Base-by-base conservation (phyloP, 2,329 filamentous ascomycete genomes). In the Scytalidium sp. region DNA sequence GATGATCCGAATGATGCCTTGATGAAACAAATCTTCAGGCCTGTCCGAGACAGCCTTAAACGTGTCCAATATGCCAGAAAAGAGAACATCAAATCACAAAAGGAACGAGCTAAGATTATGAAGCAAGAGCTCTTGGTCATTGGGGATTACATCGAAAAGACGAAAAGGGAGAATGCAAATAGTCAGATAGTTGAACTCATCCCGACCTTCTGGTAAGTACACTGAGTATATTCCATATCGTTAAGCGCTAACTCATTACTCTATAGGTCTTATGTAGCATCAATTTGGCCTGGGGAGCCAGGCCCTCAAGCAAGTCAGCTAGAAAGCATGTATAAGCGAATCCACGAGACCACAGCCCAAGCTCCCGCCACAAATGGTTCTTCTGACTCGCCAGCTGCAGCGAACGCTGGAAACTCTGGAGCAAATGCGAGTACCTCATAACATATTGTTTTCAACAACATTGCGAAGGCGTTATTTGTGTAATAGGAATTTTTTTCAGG, bases 61-160 rank as follows among this genome's bases (percentile, higher is more conserved):
- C 74, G 72, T 22, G 79, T 87, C 47, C 72, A 79, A 47, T 78
- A 75, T 46, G 83, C 83, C 3, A 86, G 80, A 2, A 80, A 79
- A 56, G 81, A 83, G 56, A 78, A 78, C 45, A 79, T 84, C 53
- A 81, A 81, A 48, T 81, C 78, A 22, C 79, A 80, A 59, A 83
- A 84, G 56, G 76, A 80, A 46, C 76, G 84, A 41, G 78, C 84
- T 19, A 76, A 73, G 59, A 76, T 84, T 41, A 79, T 86, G 61
- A 84, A 83, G 58, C 70, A 72, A 22, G 79, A 85, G 60, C 68
- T 87, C 32, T 71, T 84, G 40, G 75, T 75, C 3, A 83, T 87
- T 64, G 84, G 84, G 47, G 77, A 79, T 49, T 85, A 84, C 59
- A 78, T 86, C 53, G 76, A 79, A 45, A 70, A 69, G 36, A 51